A percentile compares a stretch with the other conserved stretches of the same genome.
phyloP scores from a whole-genome alignment of 2,329 filamentous ascomycete species.

The Corynespora cassiicola region DNA sequence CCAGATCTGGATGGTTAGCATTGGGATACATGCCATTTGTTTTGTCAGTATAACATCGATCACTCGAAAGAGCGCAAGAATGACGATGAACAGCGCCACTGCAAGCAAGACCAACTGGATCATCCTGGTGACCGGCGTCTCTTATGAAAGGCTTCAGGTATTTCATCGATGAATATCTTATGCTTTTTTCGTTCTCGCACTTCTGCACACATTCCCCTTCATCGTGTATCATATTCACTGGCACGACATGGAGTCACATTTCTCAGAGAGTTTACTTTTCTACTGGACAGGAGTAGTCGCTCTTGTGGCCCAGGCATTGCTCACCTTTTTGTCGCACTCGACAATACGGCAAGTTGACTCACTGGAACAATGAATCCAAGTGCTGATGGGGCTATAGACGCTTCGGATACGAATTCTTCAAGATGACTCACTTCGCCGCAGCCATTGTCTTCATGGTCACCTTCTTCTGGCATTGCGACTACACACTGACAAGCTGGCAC shows the following conservation, averaged over 20 bases:
- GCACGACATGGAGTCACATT: constrained; percentile 57
- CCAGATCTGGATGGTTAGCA: constrained; percentile 35
- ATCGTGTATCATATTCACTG: constrained; percentile 59
- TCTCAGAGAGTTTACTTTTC: constrained; percentile 49
- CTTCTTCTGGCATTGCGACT: constrained; percentile 68
- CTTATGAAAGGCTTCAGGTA: constrained; percentile 62
- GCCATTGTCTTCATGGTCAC: constrained; percentile 63
- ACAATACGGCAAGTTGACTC: constrained; percentile 55
- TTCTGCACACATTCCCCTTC: constrained; percentile 67
- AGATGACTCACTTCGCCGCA: constrained; percentile 60
- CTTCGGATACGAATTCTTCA: constrained; percentile 67
- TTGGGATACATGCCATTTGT: constrained; percentile 37
- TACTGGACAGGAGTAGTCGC: constrained; percentile 66
- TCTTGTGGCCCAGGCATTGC: constrained; percentile 60
- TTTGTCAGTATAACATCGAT: constrained; percentile 18
- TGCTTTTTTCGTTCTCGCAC: constrained; percentile 62
- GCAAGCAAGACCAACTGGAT: constrained; percentile 64
- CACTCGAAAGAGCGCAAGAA: background rate
- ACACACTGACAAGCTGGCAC: constrained; percentile 63
- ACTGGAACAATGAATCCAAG: no score
- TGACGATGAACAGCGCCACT: constrained; percentile 43
- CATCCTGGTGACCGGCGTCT: constrained; percentile 60
- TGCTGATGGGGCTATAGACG: constrained; percentile 54
- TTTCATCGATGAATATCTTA: constrained; percentile 37
- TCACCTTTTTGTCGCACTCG: constrained; percentile 62